Conservation (phyloP, 495 filamentous ascomycete species). For the Hyaloscypha finlandica region DNA sequence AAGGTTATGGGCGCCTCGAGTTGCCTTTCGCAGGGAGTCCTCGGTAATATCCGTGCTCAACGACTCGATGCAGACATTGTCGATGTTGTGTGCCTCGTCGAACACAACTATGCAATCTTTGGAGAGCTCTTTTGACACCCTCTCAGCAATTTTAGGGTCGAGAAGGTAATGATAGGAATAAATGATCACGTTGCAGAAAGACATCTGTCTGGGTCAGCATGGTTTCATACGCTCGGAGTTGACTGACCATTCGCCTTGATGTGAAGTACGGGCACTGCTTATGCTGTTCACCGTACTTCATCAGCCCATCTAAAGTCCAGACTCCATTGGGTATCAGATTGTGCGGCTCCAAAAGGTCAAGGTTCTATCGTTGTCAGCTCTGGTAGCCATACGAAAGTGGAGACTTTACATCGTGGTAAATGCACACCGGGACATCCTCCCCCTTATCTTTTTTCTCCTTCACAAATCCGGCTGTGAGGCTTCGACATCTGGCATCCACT, state of each 20-base stretch:
- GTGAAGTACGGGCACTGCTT: slow-evolving; percentile 99
- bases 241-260: slow-evolving; percentile 83
- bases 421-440: slow-evolving; percentile 89
- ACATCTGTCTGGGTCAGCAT: slow-evolving; percentile 62
- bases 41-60: slow-evolving; percentile 95
- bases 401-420: slow-evolving; percentile 81
- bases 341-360: slow-evolving; percentile 91
- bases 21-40: slow-evolving; percentile 86
- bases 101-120: slow-evolving; percentile 99
- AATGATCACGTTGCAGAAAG: slow-evolving; percentile 98
- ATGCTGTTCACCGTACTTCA: slow-evolving; percentile 87
- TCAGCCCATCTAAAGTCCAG: slow-evolving; percentile 89
- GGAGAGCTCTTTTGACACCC: slow-evolving; percentile 93
- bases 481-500: slow-evolving; percentile 93
- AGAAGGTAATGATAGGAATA: slow-evolving; percentile 99
- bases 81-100: slow-evolving; percentile 98
- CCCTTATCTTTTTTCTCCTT: slow-evolving; percentile 95
- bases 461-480: slow-evolving; percentile 93
- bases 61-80: slow-evolving; percentile 99
- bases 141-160: slow-evolving; percentile 96
- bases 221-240: not conserved
- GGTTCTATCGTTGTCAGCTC: slow-evolving; percentile 58
- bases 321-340: slow-evolving; percentile 92
- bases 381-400: not conserved
- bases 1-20: slow-evolving; percentile 83